phyloP scores from a whole-genome alignment of 2,329 filamentous ascomycete genomes.

The Zymoseptoria ardabiliae region DNA sequence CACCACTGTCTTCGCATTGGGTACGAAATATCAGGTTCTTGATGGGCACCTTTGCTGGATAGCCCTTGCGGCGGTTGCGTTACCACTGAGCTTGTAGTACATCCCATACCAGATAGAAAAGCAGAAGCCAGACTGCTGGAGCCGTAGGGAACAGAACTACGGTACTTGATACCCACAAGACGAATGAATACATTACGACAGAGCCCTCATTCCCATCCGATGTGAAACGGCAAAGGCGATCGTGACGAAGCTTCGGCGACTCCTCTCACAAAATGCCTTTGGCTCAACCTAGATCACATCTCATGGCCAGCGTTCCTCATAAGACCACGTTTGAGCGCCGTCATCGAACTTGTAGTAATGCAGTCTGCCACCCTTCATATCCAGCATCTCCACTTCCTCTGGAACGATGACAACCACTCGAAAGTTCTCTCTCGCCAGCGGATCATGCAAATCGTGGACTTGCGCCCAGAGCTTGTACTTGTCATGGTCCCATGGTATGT shows the following conservation, averaged over 20 bases:
- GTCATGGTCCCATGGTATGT: conserved; percentile 35
- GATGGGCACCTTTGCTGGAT: conserved; percentile 59
- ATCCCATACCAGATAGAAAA: background rate
- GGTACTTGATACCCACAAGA: background rate
- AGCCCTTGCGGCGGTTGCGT: conserved; percentile 39
- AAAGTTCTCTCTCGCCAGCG: conserved; percentile 65
- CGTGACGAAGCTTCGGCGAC: no score
- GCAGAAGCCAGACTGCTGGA: no score
- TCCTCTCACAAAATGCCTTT: background rate
- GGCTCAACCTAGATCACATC: background rate
- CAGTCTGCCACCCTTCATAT: conserved; percentile 54
- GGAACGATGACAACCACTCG: conserved; percentile 79
- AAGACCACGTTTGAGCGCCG: conserved; percentile 53
- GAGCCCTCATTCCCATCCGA: no score
- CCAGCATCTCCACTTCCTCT: conserved; percentile 66
- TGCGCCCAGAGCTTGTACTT: conserved; percentile 49
- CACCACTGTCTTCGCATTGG: conserved; percentile 59
- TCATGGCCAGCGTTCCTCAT: conserved; percentile 60
- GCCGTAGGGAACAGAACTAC: background rate
- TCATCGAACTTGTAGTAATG: conserved; percentile 58
- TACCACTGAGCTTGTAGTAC: conserved; percentile 18
- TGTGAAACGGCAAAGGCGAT: no score
- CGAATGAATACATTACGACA: no score
- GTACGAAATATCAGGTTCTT: conserved; percentile 54
- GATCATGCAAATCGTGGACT: conserved; percentile 64